A percentile compares a stretch with the other conserved stretches of the same genome.
phyloP scores from a whole-genome alignment of 768 basidiomycete genomes.

The Saitozyma sp. region DNA sequence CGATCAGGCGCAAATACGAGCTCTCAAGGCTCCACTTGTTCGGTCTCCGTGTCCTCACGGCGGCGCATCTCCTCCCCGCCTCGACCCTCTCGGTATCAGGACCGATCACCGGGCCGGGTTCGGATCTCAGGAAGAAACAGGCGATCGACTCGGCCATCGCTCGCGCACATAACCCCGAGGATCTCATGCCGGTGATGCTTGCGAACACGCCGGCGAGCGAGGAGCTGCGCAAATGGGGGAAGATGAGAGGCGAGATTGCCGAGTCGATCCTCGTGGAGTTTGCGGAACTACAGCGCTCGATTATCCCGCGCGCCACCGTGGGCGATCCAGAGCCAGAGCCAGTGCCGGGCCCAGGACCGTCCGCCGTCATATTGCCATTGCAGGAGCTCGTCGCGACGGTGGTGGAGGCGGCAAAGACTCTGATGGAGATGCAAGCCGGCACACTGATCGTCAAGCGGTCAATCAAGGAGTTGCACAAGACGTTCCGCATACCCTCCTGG shows the following conservation, averaged over 20 bases:
- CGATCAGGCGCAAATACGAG: too few relatives aligned
- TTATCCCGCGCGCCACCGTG: conserved; percentile 3
- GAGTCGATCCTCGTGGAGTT: conserved; percentile 26
- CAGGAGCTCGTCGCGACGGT: conserved; percentile 30
- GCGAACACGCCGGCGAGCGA: conserved; percentile 14
- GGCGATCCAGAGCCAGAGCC: not conserved
- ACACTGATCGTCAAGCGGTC: conserved; percentile 16
- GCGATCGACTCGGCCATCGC: conserved; percentile 21
- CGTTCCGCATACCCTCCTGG: conserved; percentile 19
- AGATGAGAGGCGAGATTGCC: conserved; percentile 25
- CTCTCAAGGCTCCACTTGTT: too few relatives aligned
- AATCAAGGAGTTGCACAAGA: conserved; percentile 6
- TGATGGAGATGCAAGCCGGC: conserved; percentile 42
- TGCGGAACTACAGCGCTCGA: conserved; percentile 8
- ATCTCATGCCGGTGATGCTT: conserved; percentile 32
- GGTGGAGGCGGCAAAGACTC: conserved; percentile 32
- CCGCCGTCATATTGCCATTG: conserved; percentile 22
- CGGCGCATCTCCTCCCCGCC: too few relatives aligned
- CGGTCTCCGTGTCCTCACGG: too few relatives aligned
- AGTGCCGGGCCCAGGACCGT: not conserved
- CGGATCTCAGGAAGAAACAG: too few relatives aligned
- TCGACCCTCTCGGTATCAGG: too few relatives aligned
- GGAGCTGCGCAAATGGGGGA: conserved; percentile 35
- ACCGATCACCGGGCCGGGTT: too few relatives aligned
- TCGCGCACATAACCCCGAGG: conserved; percentile 28